Evolutionary conservation across 2,329 filamentous ascomycete genomes (phyloP).

Genomic region (Dactylellina sp.): DNA sequence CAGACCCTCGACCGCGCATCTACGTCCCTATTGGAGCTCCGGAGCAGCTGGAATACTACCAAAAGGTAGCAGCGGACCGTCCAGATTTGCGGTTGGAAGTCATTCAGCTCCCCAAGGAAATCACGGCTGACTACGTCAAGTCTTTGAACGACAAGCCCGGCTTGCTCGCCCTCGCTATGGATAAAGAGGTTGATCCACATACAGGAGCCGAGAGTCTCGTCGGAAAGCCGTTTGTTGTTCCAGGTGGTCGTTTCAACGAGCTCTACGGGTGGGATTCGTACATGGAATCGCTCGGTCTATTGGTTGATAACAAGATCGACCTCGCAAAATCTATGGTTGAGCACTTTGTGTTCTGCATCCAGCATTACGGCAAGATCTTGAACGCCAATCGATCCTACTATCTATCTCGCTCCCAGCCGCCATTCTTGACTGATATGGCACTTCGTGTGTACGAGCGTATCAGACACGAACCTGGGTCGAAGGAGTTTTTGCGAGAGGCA

Average conservation of each 20-base stretch:
- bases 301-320: constrained; percentile 82
- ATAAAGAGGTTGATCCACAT: constrained; percentile 75
- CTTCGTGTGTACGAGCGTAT: constrained; percentile 93
- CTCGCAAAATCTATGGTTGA: constrained; percentile 93
- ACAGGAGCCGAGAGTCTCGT: constrained; percentile 78
- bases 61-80: constrained; percentile 77
- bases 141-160: constrained; percentile 85
- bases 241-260: constrained; percentile 97
- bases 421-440: constrained; percentile 97
- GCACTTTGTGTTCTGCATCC: constrained; percentile 98
- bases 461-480: constrained; percentile 81
- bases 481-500: constrained; percentile 82
- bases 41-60: constrained; percentile 91
- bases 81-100: constrained; percentile 92
- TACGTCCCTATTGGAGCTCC: constrained; percentile 88
- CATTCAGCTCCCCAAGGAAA: constrained; percentile 78
- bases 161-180: constrained; percentile 88
- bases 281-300: constrained; percentile 92
- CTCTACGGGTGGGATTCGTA: constrained; percentile 99
- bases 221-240: constrained; percentile 95
- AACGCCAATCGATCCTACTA: constrained; percentile 98
- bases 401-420: constrained; percentile 90
- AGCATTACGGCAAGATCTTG: constrained; percentile 97
- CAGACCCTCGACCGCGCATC: constrained; percentile 86
- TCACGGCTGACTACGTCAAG: constrained; percentile 77